These are phyloP conservation scores for Fistulinella cinereoalba DNA, from an alignment of 1,284 basidiomycete genomes.

Conservation along the genomic window DNA sequence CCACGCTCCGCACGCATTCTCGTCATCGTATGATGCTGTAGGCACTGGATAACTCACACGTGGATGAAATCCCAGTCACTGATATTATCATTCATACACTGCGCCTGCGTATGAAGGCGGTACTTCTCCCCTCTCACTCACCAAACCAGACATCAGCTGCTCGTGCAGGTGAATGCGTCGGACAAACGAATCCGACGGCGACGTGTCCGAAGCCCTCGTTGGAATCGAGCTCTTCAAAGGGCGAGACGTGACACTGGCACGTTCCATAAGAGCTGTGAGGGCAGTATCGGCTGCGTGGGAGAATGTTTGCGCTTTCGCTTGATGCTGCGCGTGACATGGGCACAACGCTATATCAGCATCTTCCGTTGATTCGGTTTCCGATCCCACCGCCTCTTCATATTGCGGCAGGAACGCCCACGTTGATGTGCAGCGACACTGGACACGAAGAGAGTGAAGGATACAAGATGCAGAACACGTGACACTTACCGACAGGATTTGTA, in stretches of 20 bases:
- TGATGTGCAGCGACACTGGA: conserved; percentile 74
- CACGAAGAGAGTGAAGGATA: conserved; percentile 1
- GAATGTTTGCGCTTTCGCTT: conserved; percentile 5
- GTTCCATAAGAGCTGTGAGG: too few relatives aligned
- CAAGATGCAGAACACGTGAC: neutral
- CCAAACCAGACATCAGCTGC: conserved; percentile 59
- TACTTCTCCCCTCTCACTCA: conserved; percentile 60
- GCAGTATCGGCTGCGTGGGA: conserved; percentile 1
- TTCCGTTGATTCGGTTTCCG: conserved; percentile 31
- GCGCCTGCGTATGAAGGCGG: conserved; percentile 56
- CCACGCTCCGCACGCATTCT: too few relatives aligned
- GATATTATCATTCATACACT: neutral
- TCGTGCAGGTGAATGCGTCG: conserved; percentile 51
- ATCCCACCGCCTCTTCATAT: conserved; percentile 46
- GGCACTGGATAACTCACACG: too few relatives aligned
- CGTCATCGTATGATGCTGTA: too few relatives aligned
- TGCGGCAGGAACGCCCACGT: conserved; percentile 75
- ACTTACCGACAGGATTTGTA: conserved; percentile 78
- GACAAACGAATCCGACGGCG: conserved; percentile 30
- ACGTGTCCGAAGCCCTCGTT: conserved; percentile 13
- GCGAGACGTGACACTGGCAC: conserved; percentile 29
- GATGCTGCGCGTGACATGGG: conserved; percentile 38
- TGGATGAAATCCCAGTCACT: neutral
- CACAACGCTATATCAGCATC: conserved; percentile 37
- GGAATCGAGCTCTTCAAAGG: conserved; percentile 35